Conservation (phyloP, 2,329 filamentous ascomycete genomes). For the Kalaharituber pfeilii region DNA sequence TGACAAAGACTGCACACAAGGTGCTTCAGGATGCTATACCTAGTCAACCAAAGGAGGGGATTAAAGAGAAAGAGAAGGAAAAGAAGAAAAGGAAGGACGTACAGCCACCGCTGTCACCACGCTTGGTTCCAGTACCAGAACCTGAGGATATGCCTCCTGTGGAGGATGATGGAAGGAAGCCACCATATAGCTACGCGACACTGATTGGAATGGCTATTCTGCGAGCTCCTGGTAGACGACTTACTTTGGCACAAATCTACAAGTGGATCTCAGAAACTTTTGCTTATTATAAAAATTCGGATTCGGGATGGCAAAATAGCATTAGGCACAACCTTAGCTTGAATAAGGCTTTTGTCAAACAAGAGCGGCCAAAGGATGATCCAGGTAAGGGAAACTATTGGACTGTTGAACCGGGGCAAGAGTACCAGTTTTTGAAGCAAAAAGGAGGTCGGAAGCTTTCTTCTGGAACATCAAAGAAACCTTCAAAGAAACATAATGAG, state of each 20-base stretch:
- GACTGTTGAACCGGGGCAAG: slow-evolving; percentile 79
- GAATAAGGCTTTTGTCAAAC: slow-evolving; percentile 92
- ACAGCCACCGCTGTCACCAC: slow-evolving; percentile 22
- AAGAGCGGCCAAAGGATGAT: slow-evolving; percentile 89
- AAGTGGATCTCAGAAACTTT: slow-evolving; percentile 98
- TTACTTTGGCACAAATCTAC: slow-evolving; percentile 91
- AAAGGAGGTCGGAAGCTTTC: slow-evolving; percentile 49
- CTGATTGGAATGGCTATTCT: slow-evolving; percentile 96
- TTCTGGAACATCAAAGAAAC: slow-evolving; percentile 23
- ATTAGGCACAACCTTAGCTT: slow-evolving; percentile 95
- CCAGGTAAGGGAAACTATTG: slow-evolving; percentile 97
- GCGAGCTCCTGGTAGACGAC: slow-evolving; percentile 59
- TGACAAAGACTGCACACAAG: background rate
- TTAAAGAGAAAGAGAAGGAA: slow-evolving; percentile 51
- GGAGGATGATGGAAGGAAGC: slow-evolving; percentile 74
- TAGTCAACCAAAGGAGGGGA: slow-evolving; percentile 50
- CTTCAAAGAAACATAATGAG: slow-evolving; percentile 8
- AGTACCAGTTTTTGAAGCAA: slow-evolving; percentile 76
- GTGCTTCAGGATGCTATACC: slow-evolving; percentile 45
- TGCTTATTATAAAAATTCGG: slow-evolving; percentile 65
- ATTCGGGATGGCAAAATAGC: slow-evolving; percentile 96
- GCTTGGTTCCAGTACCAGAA: slow-evolving; percentile 10
- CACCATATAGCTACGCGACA: slow-evolving; percentile 79
- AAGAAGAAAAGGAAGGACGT: slow-evolving; percentile 27
- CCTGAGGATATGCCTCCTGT: slow-evolving; percentile 55